phyloP scores from a whole-genome alignment of 129 eudicot species.

The Calendula officinalis region DNA sequence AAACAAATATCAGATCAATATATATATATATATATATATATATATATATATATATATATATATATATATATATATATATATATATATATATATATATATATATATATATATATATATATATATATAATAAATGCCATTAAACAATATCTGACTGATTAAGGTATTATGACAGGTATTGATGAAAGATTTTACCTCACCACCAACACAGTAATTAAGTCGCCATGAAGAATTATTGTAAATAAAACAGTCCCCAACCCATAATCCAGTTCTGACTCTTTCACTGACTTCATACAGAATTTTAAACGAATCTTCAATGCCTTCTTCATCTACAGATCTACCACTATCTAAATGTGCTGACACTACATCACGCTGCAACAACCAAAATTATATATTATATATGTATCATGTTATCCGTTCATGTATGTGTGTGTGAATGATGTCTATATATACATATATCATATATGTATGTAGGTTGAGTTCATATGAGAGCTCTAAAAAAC shows the following conservation, averaged over 20 bases:
- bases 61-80: too few relatives aligned
- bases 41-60: too few relatives aligned
- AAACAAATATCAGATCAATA: neutral
- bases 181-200: neutral
- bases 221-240: neutral
- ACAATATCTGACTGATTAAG: neutral
- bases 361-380: conserved; percentile 54
- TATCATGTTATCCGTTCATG: too few relatives aligned
- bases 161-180: neutral
- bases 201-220: neutral
- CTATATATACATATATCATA: too few relatives aligned
- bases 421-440: too few relatives aligned
- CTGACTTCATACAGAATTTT: conserved; percentile 57
- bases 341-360: conserved; percentile 65
- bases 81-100: too few relatives aligned
- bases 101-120: too few relatives aligned
- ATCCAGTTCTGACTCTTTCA: conserved; percentile 1
- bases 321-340: conserved; percentile 62
- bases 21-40: too few relatives aligned
- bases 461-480: too few relatives aligned
- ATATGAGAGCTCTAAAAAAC: too few relatives aligned
- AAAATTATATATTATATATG: too few relatives aligned
- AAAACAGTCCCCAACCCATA: neutral
- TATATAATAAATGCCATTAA: neutral
- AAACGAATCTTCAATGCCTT: conserved; percentile 70